These are phyloP conservation scores for Amaranthus cruentus DNA, from an alignment of 148 eudicot genomes.

Conservation along the genomic window DNA sequence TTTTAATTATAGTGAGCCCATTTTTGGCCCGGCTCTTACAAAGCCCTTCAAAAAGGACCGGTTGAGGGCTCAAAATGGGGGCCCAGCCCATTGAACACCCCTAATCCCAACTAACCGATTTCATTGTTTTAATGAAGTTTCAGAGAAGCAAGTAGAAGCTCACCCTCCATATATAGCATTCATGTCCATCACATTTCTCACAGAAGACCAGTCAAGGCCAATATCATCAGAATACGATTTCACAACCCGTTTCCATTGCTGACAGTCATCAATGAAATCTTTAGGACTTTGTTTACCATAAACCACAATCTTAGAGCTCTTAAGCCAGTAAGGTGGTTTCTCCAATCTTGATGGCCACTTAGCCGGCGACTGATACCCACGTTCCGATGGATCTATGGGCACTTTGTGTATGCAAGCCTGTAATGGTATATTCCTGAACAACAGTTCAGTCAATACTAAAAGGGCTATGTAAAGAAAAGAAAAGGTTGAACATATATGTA, in stretches of 20 bases:
- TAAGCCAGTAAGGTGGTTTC: conserved; percentile 59
- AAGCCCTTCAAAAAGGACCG: too few relatives aligned
- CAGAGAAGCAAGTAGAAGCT: conserved; percentile 10
- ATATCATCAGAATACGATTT: conserved; percentile 55
- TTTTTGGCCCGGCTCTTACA: too few relatives aligned
- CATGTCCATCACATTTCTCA: conserved; percentile 86
- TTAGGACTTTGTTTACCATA: conserved; percentile 62
- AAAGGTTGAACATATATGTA: background rate
- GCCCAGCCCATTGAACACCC: too few relatives aligned
- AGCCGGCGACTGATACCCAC: conserved; percentile 63
- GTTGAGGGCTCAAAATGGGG: too few relatives aligned
- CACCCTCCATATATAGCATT: conserved; percentile 79
- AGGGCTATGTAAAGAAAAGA: background rate
- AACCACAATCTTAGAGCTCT: conserved; percentile 48
- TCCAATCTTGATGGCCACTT: conserved; percentile 58
- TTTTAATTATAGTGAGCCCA: too few relatives aligned
- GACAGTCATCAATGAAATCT: conserved; percentile 52
- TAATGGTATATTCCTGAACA: conserved; percentile 49
- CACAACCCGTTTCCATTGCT: conserved; percentile 59
- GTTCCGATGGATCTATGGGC: conserved; percentile 46
- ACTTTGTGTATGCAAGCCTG: conserved; percentile 66
- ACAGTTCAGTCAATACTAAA: background rate
- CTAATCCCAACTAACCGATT: too few relatives aligned
- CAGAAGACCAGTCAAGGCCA: conserved; percentile 61
- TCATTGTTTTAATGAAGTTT: background rate